Conservation (phyloP, 306 rosid species). For the Astragalus membranaceus region DNA sequence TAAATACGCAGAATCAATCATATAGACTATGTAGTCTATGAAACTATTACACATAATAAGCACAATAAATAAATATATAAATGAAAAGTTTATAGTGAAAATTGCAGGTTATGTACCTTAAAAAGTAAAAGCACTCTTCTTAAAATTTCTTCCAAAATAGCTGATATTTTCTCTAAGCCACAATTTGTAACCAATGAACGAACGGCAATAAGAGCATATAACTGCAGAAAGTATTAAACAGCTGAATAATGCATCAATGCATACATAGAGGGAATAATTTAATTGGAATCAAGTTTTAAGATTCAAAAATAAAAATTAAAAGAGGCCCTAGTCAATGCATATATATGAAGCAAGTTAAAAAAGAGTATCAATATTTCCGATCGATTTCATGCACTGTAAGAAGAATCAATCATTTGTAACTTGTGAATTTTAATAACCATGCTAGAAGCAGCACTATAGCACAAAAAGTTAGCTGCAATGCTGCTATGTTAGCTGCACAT, state of each 20-base stretch:
- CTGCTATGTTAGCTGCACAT: background rate
- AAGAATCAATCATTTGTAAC: background rate
- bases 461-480: background rate
- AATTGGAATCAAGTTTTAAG: background rate
- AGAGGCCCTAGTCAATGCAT: background rate
- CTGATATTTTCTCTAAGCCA: background rate
- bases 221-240: conserved; percentile 2
- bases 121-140: background rate
- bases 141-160: background rate
- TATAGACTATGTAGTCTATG: too few relatives aligned
- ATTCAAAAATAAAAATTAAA: background rate
- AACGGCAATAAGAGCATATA: background rate
- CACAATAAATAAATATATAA: background rate
- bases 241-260: background rate
- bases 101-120: conserved; percentile 12
- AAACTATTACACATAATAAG: too few relatives aligned
- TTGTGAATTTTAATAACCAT: background rate
- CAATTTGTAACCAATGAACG: background rate
- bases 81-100: background rate
- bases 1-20: background rate
- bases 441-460: background rate
- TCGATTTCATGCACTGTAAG: background rate
- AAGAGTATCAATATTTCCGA: background rate
- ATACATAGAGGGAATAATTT: background rate
- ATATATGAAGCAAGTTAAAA: background rate